Conservation (phyloP, 345 rosid genomes). For the Eucalyptus regnans region DNA sequence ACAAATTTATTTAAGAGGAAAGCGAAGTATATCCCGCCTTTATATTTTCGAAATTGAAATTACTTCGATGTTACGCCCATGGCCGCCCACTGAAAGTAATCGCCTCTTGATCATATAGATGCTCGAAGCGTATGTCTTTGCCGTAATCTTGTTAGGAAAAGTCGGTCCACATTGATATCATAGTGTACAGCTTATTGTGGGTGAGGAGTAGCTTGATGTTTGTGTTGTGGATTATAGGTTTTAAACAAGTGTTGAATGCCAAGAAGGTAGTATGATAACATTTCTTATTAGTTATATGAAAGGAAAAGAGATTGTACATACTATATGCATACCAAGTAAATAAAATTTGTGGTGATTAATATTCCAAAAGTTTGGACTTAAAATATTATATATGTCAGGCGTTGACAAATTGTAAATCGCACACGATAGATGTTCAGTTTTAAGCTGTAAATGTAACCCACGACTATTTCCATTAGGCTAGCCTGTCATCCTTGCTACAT, state of each 20-base stretch:
- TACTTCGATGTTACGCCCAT: accelerated
- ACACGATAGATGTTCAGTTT: accelerated
- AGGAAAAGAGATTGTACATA: background rate
- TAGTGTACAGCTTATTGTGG: background rate
- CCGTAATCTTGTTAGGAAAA: background rate
- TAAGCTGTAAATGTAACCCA: accelerated
- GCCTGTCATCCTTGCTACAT: accelerated
- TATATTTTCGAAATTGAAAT: background rate
- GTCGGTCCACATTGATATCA: background rate
- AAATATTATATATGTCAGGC: accelerated
- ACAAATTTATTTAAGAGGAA: background rate
- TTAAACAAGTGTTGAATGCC: background rate
- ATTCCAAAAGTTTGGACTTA: background rate
- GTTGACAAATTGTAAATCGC: background rate
- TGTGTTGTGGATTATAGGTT: background rate
- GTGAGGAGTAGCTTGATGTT: background rate
- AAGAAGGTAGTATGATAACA: background rate
- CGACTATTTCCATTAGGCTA: accelerated
- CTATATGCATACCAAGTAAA: background rate
- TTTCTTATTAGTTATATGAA: background rate
- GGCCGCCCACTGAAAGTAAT: background rate
- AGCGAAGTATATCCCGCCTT: background rate
- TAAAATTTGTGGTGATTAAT: accelerated
- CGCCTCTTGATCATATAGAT: background rate
- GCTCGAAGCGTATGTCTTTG: background rate